Evolutionary conservation across 2,329 filamentous ascomycete species (phyloP), one percentile per base, ranked within the genome.

Genomic region (Diplodia sapinea): DNA sequence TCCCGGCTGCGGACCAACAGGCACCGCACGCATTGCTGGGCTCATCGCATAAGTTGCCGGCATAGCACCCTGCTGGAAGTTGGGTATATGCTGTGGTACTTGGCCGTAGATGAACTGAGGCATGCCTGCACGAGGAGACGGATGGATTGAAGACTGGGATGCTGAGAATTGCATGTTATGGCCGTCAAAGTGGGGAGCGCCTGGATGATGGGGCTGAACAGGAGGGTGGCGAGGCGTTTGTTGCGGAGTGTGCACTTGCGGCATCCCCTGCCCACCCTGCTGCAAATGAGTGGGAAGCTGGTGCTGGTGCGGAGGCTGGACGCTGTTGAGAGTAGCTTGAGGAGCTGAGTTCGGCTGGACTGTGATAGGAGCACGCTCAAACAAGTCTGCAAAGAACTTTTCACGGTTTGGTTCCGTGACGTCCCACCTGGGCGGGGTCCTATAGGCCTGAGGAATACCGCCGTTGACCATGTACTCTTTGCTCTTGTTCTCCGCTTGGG

Each of bases 161-260:
- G 90, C 93, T 7, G 91, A 92, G 81, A 95, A 91, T 72, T 88
- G 86, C 91, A 97, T 96, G 63, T 93, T 88, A 74, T 94, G 92
- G 68, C 93, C 91, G 72, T 96, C 94, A 72, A 89, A 88, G 73
- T 89, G 92, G 71, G 89, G 86, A 17, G 85, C 85, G 64, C 87
- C 87, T 51, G 88, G 86, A 6, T 90, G 90, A 4, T 93, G 91
- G 68, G 91, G 90, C 69, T 90, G 89, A 31, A 85, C 86, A 73
- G 93, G 91, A 79, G 93, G 89, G 74, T 91, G 91, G 77, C 93
- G 92, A 20, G 90, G 88, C 23, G 89, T 88, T 74, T 93, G 92
- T 69, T 93, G 89, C 50, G 92, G 88, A 29, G 90, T 90, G 74
- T 89, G 87, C 56, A 89, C 85, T 72, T 89, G 87, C 31, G 86